A percentile compares a stretch with the other conserved stretches of the same genome.
These are phyloP conservation scores for Hypomyces rosellus DNA, from an alignment of 2,329 filamentous ascomycete genomes.

Conservation along the genomic window DNA sequence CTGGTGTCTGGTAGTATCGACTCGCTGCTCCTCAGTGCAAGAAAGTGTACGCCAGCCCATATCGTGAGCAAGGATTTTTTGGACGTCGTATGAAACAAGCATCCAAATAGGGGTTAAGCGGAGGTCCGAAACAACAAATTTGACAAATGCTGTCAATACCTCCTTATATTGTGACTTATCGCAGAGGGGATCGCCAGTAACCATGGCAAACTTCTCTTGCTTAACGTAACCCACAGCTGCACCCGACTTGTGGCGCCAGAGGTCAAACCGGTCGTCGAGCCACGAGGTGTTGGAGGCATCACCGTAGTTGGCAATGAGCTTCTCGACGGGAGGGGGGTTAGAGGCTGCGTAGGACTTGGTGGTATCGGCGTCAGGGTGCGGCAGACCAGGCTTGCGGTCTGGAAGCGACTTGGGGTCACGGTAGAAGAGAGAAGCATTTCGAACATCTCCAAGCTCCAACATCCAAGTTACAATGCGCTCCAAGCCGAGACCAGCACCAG, in stretches of 20 bases:
- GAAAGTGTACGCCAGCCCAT: conserved; percentile 85
- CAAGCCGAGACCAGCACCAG: conserved; percentile 81
- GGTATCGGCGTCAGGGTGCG: conserved; percentile 83
- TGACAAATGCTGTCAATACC: conserved; percentile 68
- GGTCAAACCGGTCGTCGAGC: conserved; percentile 80
- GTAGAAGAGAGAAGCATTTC: conserved; percentile 79
- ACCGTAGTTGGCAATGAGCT: conserved; percentile 91
- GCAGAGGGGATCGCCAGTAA: conserved; percentile 82
- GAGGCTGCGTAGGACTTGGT: conserved; percentile 39
- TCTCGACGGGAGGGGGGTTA: conserved; percentile 67
- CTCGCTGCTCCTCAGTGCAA: conserved; percentile 81
- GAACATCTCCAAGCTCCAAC: conserved; percentile 80
- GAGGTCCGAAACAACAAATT: conserved; percentile 63
- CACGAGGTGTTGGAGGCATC: conserved; percentile 92
- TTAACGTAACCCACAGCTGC: conserved; percentile 80
- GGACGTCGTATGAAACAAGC: conserved; percentile 70
- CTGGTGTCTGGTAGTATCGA: conserved; percentile 68
- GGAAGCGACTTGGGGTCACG: conserved; percentile 86
- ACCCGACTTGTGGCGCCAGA: conserved; percentile 81
- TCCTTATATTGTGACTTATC: conserved; percentile 68
- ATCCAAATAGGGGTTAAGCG: conserved; percentile 80
- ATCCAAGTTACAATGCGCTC: conserved; percentile 85
- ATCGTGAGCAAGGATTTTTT: conserved; percentile 72
- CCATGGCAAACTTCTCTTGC: conserved; percentile 70
- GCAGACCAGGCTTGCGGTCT: conserved; percentile 57